Percentiles rank a stretch among this genome's conserved stretches.
These are phyloP conservation scores for Oryza longistaminata DNA, from an alignment of 176 grass and related monocot species.

Conservation along the genomic window DNA sequence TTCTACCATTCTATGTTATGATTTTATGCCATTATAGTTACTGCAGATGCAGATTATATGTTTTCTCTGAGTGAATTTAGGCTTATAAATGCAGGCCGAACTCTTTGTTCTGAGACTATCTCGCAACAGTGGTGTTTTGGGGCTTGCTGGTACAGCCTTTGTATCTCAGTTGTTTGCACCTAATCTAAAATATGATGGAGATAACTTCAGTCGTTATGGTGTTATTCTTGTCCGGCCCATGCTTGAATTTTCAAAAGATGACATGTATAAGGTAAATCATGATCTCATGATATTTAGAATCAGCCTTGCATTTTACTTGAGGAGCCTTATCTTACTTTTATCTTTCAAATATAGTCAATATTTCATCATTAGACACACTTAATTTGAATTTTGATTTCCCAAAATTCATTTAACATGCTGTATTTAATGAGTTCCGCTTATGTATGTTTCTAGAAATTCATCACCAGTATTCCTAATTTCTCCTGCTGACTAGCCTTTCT, in stretches of 20 bases:
- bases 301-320: not conserved
- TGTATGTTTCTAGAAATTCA: not conserved
- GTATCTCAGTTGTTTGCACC: conserved; percentile 74
- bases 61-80: conserved; percentile 18
- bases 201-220: conserved; percentile 37
- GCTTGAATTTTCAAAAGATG: conserved; percentile 94
- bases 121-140: conserved; percentile 89
- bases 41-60: conserved; percentile 5
- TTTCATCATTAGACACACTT: conserved; percentile 17
- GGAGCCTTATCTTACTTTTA: not conserved
- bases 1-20: conserved; percentile 1
- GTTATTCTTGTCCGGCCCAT: conserved; percentile 87
- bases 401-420: not conserved
- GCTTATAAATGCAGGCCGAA: conserved; percentile 68
- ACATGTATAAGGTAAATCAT: conserved; percentile 85
- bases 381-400: conserved; percentile 7
- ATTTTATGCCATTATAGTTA: not conserved
- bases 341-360: not conserved
- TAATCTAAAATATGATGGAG: conserved; percentile 55
- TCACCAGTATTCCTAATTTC: not conserved
- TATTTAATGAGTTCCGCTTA: not conserved
- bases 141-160: conserved; percentile 96
- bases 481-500: not conserved
- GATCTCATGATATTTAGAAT: conserved; percentile 8
- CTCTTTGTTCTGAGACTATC: conserved; percentile 92